phyloP scores from a whole-genome alignment of 2,329 filamentous ascomycete species.

The Arthroderma sp. region DNA sequence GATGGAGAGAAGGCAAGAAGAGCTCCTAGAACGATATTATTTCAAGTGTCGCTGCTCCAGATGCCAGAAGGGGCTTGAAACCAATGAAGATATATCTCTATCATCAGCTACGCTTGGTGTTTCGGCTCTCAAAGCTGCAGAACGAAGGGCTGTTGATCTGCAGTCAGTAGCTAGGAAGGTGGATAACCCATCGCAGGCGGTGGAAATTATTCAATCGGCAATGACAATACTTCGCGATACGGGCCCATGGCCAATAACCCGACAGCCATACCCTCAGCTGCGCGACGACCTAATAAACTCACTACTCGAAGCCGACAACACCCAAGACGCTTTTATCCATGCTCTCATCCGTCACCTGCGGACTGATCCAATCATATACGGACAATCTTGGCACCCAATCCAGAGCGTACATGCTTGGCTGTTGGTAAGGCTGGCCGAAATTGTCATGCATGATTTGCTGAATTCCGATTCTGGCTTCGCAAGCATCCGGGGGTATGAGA shows the following conservation, averaged over 20 bases:
- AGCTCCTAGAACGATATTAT: constrained; percentile 43
- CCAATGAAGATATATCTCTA: constrained; percentile 13
- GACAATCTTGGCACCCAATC: constrained; percentile 38
- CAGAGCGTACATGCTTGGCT: constrained; percentile 36
- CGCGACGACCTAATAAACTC: constrained; percentile 41
- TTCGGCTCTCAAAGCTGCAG: constrained; percentile 10
- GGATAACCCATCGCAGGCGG: constrained; percentile 15
- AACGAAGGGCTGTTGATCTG: constrained; percentile 15
- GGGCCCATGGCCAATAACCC: constrained; percentile 34
- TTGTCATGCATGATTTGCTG: constrained; percentile 16
- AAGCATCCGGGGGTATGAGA: constrained; percentile 13
- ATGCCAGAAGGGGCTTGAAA: constrained; percentile 25
- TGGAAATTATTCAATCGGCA: constrained; percentile 24
- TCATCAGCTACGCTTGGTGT: constrained; percentile 6
- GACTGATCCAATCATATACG: constrained; percentile 40
- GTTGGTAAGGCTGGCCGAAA: constrained; percentile 20
- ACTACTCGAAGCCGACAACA: constrained; percentile 32
- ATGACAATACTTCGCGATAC: constrained; percentile 30
- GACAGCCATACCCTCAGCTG: constrained; percentile 43
- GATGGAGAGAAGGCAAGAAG: constrained; percentile 35
- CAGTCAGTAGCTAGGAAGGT: constrained; percentile 14
- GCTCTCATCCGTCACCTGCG: constrained; percentile 38
- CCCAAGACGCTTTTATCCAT: constrained; percentile 38
- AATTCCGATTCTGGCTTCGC: constrained; percentile 11
- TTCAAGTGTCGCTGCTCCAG: constrained; percentile 45